A percentile compares a stretch with the other conserved stretches of the same genome.
These are phyloP conservation scores for Mucor indicus DNA, from an alignment of 371 early-diverging fungal genomes.

Conservation along the genomic window DNA sequence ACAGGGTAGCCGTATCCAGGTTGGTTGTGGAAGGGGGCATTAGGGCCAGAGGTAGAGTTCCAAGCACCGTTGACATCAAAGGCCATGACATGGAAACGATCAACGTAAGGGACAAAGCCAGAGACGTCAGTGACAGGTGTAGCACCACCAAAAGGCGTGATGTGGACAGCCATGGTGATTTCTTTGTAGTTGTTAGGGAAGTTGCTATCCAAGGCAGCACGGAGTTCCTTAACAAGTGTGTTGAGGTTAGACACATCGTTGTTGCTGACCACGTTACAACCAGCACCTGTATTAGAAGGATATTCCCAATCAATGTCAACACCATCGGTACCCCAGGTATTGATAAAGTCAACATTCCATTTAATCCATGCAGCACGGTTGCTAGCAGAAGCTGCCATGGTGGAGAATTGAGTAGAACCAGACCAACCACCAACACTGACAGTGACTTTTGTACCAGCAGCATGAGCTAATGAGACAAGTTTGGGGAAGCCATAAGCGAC, in stretches of 20 bases:
- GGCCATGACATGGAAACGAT: constrained; percentile 65
- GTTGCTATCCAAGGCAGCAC: constrained; percentile 52
- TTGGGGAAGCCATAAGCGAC: constrained; percentile 27
- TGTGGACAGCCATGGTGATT: constrained; percentile 69
- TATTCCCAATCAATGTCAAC: constrained; percentile 43
- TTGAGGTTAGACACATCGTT: constrained; percentile 52
- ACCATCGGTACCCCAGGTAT: constrained; percentile 54
- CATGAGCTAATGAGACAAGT: constrained; percentile 41
- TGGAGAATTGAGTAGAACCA: constrained; percentile 39
- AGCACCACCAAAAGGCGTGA: constrained; percentile 56
- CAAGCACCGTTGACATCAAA: constrained; percentile 63
- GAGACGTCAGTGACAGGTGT: constrained; percentile 57
- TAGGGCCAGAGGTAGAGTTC: constrained; percentile 60
- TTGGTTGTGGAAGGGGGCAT: constrained; percentile 58
- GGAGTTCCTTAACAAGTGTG: constrained; percentile 60
- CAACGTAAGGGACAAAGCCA: constrained; percentile 57
- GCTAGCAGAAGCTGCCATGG: constrained; percentile 43
- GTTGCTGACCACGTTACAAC: constrained; percentile 47
- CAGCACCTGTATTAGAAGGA: constrained; percentile 55
- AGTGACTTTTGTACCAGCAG: constrained; percentile 49
- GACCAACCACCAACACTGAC: constrained; percentile 75
- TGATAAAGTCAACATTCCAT: constrained; percentile 44
- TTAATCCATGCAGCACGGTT: constrained; percentile 51
- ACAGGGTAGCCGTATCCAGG: constrained; percentile 41
- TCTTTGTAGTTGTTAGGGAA: constrained; percentile 50